A percentile compares a stretch with the other conserved stretches of the same genome.
These are phyloP conservation scores for Daucus carota DNA, from an alignment of 129 eudicot genomes.

Conservation along the genomic window DH1_v3.0 NC_030385.2:45766501-45767000, in stretches of 20 bases:
- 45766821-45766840: background rate
- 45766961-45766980: no score
- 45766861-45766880: no score
- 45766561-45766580: slow-evolving; percentile 34
- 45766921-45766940: no score
- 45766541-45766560: slow-evolving; percentile 33
- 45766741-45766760: background rate
- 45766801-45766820: background rate
- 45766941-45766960: no score
- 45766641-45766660: slow-evolving; percentile 16
- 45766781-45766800: background rate
- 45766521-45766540: slow-evolving; percentile 34
- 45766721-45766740: background rate
- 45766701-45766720: background rate
- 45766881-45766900: no score
- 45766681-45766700: background rate
- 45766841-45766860: no score
- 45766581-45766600: slow-evolving; percentile 36
- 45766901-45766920: no score
- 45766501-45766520: slow-evolving; percentile 46
- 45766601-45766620: slow-evolving; percentile 65
- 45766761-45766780: background rate
- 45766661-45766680: background rate
- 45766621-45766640: slow-evolving; percentile 49
- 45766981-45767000: no score